Percentiles rank a stretch among this genome's conserved stretches.
Conservation (phyloP, 148 eudicot species). For the Silene conica region DNA sequence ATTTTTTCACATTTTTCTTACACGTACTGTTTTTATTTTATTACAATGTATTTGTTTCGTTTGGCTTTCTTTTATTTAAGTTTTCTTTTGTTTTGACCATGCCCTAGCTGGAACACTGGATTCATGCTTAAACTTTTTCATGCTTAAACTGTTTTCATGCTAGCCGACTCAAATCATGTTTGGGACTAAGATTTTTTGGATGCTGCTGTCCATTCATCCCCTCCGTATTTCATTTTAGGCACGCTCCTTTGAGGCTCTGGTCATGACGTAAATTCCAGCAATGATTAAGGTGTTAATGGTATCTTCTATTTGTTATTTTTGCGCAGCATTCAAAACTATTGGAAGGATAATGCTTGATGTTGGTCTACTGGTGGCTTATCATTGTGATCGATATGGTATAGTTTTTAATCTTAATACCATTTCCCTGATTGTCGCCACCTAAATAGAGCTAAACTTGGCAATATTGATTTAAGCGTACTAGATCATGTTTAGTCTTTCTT, state of each 20-base stretch:
- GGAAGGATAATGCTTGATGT: conserved; percentile 85
- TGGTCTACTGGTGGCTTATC: no score
- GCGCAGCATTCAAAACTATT: conserved; percentile 80
- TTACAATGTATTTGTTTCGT: no score
- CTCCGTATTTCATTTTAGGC: background rate
- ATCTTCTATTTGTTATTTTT: background rate
- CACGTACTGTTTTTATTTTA: no score
- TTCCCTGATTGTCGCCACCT: background rate
- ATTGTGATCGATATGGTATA: conserved; percentile 83
- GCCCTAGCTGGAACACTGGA: background rate
- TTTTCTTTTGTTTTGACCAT: background rate
- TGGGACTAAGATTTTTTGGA: no score
- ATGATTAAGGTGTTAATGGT: conserved; percentile 1
- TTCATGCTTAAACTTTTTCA: no score
- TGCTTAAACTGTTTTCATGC: no score
- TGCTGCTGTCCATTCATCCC: no score
- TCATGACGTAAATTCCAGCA: background rate
- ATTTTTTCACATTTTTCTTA: no score
- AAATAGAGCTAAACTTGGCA: background rate
- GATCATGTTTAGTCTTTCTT: background rate
- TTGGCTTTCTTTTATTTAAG: no score
- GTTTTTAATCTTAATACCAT: background rate
- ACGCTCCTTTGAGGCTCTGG: background rate
- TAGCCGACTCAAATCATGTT: no score
- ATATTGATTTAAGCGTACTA: background rate